phyloP scores from a whole-genome alignment of 345 rosid species.

The Carallia brachiata region DNA sequence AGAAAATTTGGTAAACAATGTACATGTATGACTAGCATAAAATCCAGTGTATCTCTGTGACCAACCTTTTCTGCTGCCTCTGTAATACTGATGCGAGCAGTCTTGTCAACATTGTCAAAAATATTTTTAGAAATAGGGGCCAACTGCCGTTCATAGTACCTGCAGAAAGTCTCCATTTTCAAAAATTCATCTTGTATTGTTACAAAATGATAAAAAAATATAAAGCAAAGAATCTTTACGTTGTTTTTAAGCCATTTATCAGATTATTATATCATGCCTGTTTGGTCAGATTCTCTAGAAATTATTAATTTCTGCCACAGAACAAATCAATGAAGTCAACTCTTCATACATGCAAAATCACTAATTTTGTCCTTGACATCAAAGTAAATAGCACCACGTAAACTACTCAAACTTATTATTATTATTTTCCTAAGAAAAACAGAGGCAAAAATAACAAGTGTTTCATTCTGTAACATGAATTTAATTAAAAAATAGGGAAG shows the following conservation, averaged over 20 bases:
- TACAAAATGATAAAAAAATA: neutral
- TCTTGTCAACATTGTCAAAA: conserved; percentile 43
- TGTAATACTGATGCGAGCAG: conserved; percentile 47
- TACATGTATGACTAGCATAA: neutral
- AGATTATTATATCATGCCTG: too few species aligned
- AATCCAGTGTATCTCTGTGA: neutral
- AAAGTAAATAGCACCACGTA: too few species aligned
- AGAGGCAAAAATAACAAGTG: too few species aligned
- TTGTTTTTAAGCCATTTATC: too few species aligned
- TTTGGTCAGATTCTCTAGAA: too few species aligned
- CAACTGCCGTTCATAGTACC: conserved; percentile 88
- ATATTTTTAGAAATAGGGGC: conserved; percentile 61
- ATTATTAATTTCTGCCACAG: neutral
- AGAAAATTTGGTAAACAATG: neutral
- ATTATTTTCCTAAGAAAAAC: too few species aligned
- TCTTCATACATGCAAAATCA: conserved; percentile 1
- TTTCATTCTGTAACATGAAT: too few species aligned
- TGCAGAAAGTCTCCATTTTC: conserved; percentile 22
- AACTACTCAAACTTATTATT: too few species aligned
- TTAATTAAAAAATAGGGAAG: too few species aligned
- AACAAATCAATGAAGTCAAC: neutral
- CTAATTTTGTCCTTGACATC: neutral
- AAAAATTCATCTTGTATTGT: neutral
- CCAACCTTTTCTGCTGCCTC: conserved; percentile 96
- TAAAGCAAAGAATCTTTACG: too few species aligned